phyloP scores from a whole-genome alignment of 352 stramenopile genomes.

The Globisporangium ultimum region DNA sequence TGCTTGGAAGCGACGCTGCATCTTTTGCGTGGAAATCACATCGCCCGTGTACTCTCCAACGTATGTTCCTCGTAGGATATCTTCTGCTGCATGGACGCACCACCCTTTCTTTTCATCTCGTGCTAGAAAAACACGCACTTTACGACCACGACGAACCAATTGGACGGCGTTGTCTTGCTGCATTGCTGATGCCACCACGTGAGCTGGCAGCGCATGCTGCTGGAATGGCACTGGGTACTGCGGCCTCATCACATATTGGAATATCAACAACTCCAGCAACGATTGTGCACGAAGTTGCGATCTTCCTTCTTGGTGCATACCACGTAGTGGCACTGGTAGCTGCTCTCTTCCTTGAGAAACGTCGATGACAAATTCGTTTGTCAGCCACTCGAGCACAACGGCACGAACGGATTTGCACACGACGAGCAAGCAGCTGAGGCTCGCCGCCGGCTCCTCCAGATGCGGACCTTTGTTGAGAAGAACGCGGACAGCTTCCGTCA shows the following conservation, averaged over 20 bases:
- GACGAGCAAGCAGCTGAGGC: background rate
- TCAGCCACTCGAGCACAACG: conserved; percentile 3
- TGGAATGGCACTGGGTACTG: conserved; percentile 18
- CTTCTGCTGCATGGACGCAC: conserved; percentile 30
- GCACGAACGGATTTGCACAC: conserved; percentile 1
- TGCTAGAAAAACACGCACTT: conserved; percentile 27
- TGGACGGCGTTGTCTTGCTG: conserved; percentile 16
- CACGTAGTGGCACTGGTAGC: conserved; percentile 1
- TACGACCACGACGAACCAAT: conserved; percentile 23
- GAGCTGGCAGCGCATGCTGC: conserved; percentile 22
- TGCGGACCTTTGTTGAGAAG: too few relatives aligned
- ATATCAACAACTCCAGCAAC: conserved; percentile 21
- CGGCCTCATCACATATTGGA: conserved; percentile 29
- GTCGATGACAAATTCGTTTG: background rate
- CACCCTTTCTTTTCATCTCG: conserved; percentile 37
- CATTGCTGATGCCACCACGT: conserved; percentile 15
- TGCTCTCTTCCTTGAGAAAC: conserved; percentile 3
- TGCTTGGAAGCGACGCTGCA: conserved; percentile 27
- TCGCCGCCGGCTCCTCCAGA: too few relatives aligned
- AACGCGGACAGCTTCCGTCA: too few relatives aligned
- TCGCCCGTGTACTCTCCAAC: conserved; percentile 65
- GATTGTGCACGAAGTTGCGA: background rate
- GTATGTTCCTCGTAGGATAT: conserved; percentile 30
- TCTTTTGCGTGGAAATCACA: conserved; percentile 44
- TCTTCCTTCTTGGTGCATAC: background rate